Base-by-base conservation (phyloP, 495 filamentous ascomycete genomes). In the Annulohypoxylon maeteangense region DNA sequence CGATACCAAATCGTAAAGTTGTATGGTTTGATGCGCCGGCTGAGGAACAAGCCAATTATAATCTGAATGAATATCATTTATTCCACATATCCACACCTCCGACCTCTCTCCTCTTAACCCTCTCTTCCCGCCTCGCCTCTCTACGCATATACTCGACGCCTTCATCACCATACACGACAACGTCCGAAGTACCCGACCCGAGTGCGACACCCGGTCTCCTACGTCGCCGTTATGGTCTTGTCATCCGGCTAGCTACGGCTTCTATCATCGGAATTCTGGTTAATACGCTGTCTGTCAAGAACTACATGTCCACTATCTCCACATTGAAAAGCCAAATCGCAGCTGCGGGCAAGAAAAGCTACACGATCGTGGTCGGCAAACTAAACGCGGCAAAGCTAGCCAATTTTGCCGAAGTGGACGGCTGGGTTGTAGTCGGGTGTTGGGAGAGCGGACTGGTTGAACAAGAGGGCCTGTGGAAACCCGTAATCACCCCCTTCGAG, bases 381-480 rank as follows among this genome's bases (percentile, higher is more conserved):
- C 83, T 98, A 2, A 98, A 98, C 75, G 91, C 94, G 0, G 94
- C 94, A 62, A 99, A 99, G 78, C 83, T 99, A 4, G 96, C 95
- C 22, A 99, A 99, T 79, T 99, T 99, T 79, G 87, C 90, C 58
- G 95, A 99, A 79, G 87, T 99, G 10, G 94, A 92, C 18, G 96
- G 92, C 12, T 99, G 95, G 95, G 94, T 98, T 0, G 94, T 98
- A 0, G 91, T 99, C 44, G 96, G 96, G 8, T 99, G 95, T 80
- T 98, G 96, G 95, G 95, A 99, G 79, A 97, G 95, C 75, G 91
- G 90, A 63, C 82, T 98, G 48, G 87, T 98, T 11, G 91, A 91
- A 67, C 90, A 91, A 69, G 93, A 92, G 10, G 80, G 79, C 0
- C 94, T 95, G 72, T 98, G 87, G 81, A 90, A 87, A 75, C 93